phyloP scores from a whole-genome alignment of 352 stramenopile genomes.

The Pythium aquatile region DNA sequence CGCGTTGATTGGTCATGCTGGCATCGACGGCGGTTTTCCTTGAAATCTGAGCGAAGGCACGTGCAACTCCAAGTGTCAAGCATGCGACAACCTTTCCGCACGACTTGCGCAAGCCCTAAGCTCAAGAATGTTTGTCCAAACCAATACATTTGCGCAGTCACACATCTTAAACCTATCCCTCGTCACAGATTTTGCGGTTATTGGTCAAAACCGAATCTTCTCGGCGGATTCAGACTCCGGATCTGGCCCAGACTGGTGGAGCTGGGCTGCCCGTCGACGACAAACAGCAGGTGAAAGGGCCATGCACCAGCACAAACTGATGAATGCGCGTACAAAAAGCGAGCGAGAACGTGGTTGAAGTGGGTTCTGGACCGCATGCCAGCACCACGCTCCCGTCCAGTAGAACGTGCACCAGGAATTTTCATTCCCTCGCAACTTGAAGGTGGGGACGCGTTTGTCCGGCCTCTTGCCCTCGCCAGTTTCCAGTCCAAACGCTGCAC shows the following conservation, averaged over 20 bases:
- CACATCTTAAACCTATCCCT: slow-evolving; percentile 6
- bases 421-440: slow-evolving; percentile 17
- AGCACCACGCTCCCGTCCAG: slow-evolving; percentile 4
- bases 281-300: slow-evolving; percentile 18
- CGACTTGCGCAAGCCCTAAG: slow-evolving; percentile 15
- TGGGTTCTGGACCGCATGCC: slow-evolving; percentile 12
- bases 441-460: slow-evolving; percentile 3
- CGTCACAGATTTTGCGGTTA: slow-evolving; percentile 2
- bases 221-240: slow-evolving; percentile 13
- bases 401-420: slow-evolving; percentile 12
- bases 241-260: slow-evolving; percentile 18
- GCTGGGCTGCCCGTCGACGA: slow-evolving; percentile 12
- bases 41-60: neutral
- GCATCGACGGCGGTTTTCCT: neutral
- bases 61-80: neutral
- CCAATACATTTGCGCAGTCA: slow-evolving; percentile 19
- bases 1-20: slow-evolving; percentile 9
- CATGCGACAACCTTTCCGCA: slow-evolving; percentile 2
- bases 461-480: neutral
- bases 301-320: neutral
- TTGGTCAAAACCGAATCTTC: slow-evolving; percentile 25
- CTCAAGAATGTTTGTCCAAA: neutral
- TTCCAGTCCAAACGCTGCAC: slow-evolving; percentile 6
- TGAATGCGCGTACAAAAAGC: slow-evolving; percentile 23
- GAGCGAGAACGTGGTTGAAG: slow-evolving; percentile 14